Base-by-base conservation (phyloP, 139 green algal species). In the Coccomyxa sp. region DNA sequence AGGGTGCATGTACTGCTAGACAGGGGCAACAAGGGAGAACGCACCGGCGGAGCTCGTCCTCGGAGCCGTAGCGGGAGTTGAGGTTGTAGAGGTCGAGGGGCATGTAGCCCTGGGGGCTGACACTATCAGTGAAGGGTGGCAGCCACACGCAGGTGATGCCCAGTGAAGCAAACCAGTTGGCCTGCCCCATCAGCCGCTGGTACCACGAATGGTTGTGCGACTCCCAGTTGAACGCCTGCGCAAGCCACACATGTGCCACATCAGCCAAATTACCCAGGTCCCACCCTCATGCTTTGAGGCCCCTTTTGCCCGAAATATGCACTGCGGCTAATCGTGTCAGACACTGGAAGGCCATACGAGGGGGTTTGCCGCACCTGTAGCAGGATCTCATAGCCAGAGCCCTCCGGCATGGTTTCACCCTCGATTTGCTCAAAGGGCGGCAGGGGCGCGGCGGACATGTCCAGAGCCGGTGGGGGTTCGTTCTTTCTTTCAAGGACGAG, bases 141-240 rank as follows among this genome's bases (percentile, higher is more conserved):
- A 98, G 90, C 95, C 95, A 98, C 4, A 97, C 74, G 79, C 93
- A 90, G 15, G 94, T 96, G 28, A 92, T 66, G 57, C 92, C 91
- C 51, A 79, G 32, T 13, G 16, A 51, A n/a, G 81, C 81, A 58
- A 81, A 67, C 25, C 27, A 12, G 10, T 85, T 27, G 13, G 77
- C 82, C 30, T 79, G 82, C 13, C n/a, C 45, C 63, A 71, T 51
- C 38, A 79, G 31, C 60, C 28, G 23, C n/a, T 32, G 63, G 3
- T n/a, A 86, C 76, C 77, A 82, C 32, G 28, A 31, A 31, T 82
- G 38, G 25, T 58, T 45, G 38, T 77, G 31, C 16, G 77, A 82
- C 45, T 86, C 82, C 82, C 82, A 86, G 77, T 86, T 86, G 77
- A 86, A 86, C 12, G 38, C 82, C 82, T 86, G 76, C 71, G 38